Evolutionary conservation across 1,284 basidiomycete species (phyloP).

Genomic region (Coriolopsis trogii): DNA sequence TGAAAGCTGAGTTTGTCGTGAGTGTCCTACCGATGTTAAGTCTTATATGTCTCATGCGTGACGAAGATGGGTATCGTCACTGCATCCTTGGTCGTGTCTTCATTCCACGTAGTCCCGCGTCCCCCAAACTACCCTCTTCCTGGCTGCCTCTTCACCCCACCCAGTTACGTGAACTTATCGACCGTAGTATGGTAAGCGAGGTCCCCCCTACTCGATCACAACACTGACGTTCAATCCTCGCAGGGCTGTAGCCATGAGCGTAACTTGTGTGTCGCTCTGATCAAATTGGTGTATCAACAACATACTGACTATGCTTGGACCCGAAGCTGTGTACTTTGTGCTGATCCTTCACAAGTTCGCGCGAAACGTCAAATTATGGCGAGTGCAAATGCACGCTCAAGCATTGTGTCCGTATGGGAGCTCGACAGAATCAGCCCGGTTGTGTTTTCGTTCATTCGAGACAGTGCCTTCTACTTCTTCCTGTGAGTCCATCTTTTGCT

Average conservation of each 20-base stretch:
- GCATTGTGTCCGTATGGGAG: slow-evolving; percentile 6
- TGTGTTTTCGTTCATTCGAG: slow-evolving; percentile 10
- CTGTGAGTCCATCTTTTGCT: slow-evolving; percentile 8
- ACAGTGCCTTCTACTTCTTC: slow-evolving; percentile 14
- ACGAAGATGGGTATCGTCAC: slow-evolving; percentile 3
- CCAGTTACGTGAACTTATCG: slow-evolving; percentile 6
- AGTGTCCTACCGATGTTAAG: too few relatives aligned
- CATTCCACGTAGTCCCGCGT: slow-evolving; percentile 1
- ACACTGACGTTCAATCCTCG: too few relatives aligned
- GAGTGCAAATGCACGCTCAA: not conserved
- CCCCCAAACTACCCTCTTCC: slow-evolving; percentile 5
- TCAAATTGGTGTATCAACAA: not conserved
- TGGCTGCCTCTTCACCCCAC: slow-evolving; percentile 8
- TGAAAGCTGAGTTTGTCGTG: too few relatives aligned
- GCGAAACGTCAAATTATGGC: slow-evolving; percentile 2
- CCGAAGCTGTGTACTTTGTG: slow-evolving; percentile 11
- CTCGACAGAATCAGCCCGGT: slow-evolving; percentile 8
- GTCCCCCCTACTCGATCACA: too few relatives aligned
- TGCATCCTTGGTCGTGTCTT: slow-evolving; percentile 12
- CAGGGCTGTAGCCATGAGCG: slow-evolving; percentile 13
- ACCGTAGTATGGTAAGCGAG: slow-evolving; percentile 11
- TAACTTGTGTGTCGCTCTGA: slow-evolving; percentile 1
- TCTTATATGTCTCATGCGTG: too few relatives aligned
- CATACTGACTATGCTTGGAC: not conserved
- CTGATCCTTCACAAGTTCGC: slow-evolving; percentile 14